Evolutionary conservation across 148 eudicot genomes (phyloP), one percentile per base, ranked within the genome.

Genomic region (Salicornia ramosissima): DNA sequence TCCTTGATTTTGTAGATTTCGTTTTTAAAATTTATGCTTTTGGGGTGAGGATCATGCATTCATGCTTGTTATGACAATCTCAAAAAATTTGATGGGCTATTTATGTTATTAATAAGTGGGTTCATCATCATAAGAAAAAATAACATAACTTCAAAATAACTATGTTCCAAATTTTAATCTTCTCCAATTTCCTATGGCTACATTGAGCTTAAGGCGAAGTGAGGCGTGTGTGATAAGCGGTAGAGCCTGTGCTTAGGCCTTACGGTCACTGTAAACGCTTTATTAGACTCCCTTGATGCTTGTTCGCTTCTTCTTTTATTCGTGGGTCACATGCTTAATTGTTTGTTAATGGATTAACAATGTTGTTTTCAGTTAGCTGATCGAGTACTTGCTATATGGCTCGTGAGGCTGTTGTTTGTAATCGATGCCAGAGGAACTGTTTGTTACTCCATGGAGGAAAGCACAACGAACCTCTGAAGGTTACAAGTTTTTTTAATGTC

Each of bases 401-500:
- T 69, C 21, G 1, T 2, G 64, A 47, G 45, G 28, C 8, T 55
- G 16, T 52, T 60, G 76, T 68, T 29, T 88, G 90, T 67, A 56
- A 58, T 9, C 77, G 79, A 39, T 86, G 92, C 70, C 33, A 34
- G 5, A 59, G 10, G 28, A 82, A 70, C 31, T 86, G 89, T 57
- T 18, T 69, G 67, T 18, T 72, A 56, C 50, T 64, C 25, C 87
- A 84, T 71, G 31, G 30, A 46, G 62, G 59, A 73, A 73, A 68
- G 36, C 58, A 60, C 31, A 76, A 67, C 54, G 65, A 70, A 6
- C 67, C 81, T 63, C 53, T 73, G 39, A 62, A 22, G n/a, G 75
- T 79, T 62, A 6, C 71, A 10, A 65, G 85, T 11, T 89, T 87
- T 71, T 81, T 85, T 75, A 85, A 87, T 78, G 54, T 87, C 69